Percentiles rank a stretch among this genome's conserved stretches.
Conservation (phyloP, 2,329 filamentous ascomycete species). For the Aspergillus hortae region DNA sequence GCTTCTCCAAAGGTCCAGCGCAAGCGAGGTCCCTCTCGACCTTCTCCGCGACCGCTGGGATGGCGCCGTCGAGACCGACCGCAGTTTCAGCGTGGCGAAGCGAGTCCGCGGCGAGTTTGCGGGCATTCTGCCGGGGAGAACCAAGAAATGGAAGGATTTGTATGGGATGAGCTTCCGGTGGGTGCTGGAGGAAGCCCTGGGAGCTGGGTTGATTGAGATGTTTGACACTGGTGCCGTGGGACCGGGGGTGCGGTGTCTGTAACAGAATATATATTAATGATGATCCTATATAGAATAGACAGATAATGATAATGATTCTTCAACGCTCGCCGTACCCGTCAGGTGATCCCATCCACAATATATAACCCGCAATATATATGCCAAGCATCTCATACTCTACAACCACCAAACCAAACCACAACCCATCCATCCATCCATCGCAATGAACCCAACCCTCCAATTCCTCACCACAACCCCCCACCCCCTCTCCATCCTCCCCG, state of each 20-base stretch:
- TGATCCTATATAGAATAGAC: not conserved
- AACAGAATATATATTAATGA: slow-evolving; percentile 4
- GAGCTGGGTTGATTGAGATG: slow-evolving; percentile 57
- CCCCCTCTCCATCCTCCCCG: slow-evolving; percentile 26
- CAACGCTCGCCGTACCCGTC: too few relatives aligned
- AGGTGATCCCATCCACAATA: too few relatives aligned
- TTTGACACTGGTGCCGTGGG: slow-evolving; percentile 64
- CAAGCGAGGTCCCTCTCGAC: slow-evolving; percentile 52
- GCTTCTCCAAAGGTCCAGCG: slow-evolving; percentile 51
- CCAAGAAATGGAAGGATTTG: slow-evolving; percentile 61
- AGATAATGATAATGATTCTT: not conserved
- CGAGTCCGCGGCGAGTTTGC: slow-evolving; percentile 54
- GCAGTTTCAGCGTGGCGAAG: slow-evolving; percentile 48
- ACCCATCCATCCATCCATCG: not conserved
- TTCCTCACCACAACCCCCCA: slow-evolving; percentile 25
- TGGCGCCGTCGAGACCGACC: slow-evolving; percentile 52
- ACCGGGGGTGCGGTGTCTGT: slow-evolving; percentile 46
- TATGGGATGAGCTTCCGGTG: slow-evolving; percentile 59
- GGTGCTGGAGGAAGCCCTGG: slow-evolving; percentile 59
- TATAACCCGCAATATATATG: too few relatives aligned
- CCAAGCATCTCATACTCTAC: too few relatives aligned
- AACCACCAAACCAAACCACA: not conserved
- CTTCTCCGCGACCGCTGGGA: slow-evolving; percentile 61
- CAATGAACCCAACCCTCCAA: not conserved
- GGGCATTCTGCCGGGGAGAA: slow-evolving; percentile 55